Evolutionary conservation across 768 basidiomycete genomes (phyloP), one percentile per base, ranked within the genome.

Genomic region (Boletus sensibilis): DNA sequence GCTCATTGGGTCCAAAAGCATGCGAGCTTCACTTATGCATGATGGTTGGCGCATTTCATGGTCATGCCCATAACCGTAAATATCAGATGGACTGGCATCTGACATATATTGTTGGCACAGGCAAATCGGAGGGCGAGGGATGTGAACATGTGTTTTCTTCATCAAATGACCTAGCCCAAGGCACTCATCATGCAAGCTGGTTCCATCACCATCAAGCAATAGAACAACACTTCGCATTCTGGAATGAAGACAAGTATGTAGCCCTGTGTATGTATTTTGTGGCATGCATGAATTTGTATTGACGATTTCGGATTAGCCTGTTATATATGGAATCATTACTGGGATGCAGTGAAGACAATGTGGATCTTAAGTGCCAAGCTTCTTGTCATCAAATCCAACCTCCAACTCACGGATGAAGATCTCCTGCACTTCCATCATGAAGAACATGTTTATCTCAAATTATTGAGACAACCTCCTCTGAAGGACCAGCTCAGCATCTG

Each of bases 351-450:
- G 4, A 27, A 27, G 6, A 27, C 27, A 27, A 27, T 27, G 27
- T 5, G 6, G 4, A 27, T 27, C 4, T 7, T 27, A 27, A 27
- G 27, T 7, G 6, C 27, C 6, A 7, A 27, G 27, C 27, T 27
- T 27, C 4, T 7, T 27, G 27, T 27, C 27, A 27, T 27, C 27
- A 27, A 27, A 27, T 27, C 27, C 85, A n/a, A n/a, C n/a, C n/a
- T n/a, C n/a, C n/a, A n/a, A n/a, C n/a, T n/a, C n/a, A n/a, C n/a
- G n/a, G n/a, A n/a, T n/a, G n/a, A n/a, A n/a, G n/a, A n/a, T n/a
- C n/a, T n/a, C n/a, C n/a, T n/a, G n/a, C n/a, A n/a, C n/a, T n/a
- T n/a, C n/a, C n/a, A n/a, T n/a, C n/a, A n/a, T n/a, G n/a, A n/a
- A n/a, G n/a, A n/a, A n/a, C n/a, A n/a, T n/a, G n/a, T n/a, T n/a